Conservation (phyloP, 257 asterid species). For the Knoxia roxburghii region DNA sequence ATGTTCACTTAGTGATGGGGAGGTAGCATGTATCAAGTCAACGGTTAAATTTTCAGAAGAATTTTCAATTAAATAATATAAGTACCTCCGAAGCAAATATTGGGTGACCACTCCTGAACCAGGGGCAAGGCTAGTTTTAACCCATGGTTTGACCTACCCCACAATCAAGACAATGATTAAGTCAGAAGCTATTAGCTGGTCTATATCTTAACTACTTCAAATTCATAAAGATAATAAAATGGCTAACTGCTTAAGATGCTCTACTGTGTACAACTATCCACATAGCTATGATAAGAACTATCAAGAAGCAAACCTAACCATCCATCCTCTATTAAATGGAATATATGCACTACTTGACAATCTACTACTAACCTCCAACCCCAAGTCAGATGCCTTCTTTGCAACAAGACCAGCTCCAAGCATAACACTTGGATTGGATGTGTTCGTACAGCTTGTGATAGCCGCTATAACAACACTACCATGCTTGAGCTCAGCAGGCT, state of each 20-base stretch:
- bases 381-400: constrained; percentile 87
- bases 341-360: background rate
- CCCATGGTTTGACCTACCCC: constrained; percentile 91
- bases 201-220: background rate
- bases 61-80: background rate
- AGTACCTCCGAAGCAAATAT: constrained; percentile 74
- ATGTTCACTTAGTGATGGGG: constrained; percentile 5
- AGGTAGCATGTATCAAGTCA: background rate
- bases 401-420: constrained; percentile 98
- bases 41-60: background rate
- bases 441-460: constrained; percentile 91
- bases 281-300: background rate
- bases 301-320: background rate
- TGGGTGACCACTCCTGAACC: constrained; percentile 97
- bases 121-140: constrained; percentile 97
- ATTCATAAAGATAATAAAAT: background rate
- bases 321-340: background rate
- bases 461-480: constrained; percentile 97
- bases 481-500: constrained; percentile 80
- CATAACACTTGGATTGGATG: constrained; percentile 98
- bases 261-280: background rate
- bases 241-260: background rate
- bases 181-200: background rate
- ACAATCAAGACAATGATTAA: constrained; percentile 4
- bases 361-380: constrained; percentile 67